Evolutionary conservation across 371 early-diverging fungal genomes (phyloP), one percentile per base, ranked within the genome.

Genomic region (Mucor irregularis): DNA sequence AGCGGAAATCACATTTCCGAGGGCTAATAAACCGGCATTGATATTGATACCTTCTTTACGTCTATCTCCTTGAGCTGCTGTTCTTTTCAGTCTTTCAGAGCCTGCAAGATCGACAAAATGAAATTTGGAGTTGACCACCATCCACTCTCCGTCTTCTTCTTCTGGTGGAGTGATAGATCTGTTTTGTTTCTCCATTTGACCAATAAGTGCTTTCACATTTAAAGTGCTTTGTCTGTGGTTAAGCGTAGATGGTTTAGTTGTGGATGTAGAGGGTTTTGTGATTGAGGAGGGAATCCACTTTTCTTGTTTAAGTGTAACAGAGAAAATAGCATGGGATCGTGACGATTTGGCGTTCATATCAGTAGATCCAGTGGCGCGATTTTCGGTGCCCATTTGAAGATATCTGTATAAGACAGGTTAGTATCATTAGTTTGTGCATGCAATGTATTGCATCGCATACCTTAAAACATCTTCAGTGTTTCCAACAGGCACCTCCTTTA

Each of bases 61-160:
- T 37, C 94, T 86, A 35, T 93, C 96, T 16, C 99, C 99, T 38
- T 87, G 88, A 3, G 98, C 96, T 29, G 91, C 82, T 2, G 99
- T 99, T 31, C 92, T 84, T 71, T 99, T 99, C 17, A 99, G 69
- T 43, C 99, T 83, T 71, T 99, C 99, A 14, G 93, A 92, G 5
- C 99, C 99, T 25, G 99, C 99, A 60, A 99, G 78, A 79, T 99
- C 99, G 21, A 99, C 99, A 83, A 99, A 99, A 63, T 96, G 93
- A 59, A 97, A 94, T 70, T 97, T 98, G 28, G 92, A 90, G 8
- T 80, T 73, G 31, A 88, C 56, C 2, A 68, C 54, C 38, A 83
- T 62, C 68, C 78, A 76, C 30, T 80, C 76, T 5, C 74, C 68
- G 5, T 71, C 72, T 13, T 60, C 54, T 66, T 66, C 49, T 5